These are phyloP conservation scores for Escovopsis sp. DNA, from an alignment of 2,329 filamentous ascomycete genomes.

Conservation along the genomic window DNA sequence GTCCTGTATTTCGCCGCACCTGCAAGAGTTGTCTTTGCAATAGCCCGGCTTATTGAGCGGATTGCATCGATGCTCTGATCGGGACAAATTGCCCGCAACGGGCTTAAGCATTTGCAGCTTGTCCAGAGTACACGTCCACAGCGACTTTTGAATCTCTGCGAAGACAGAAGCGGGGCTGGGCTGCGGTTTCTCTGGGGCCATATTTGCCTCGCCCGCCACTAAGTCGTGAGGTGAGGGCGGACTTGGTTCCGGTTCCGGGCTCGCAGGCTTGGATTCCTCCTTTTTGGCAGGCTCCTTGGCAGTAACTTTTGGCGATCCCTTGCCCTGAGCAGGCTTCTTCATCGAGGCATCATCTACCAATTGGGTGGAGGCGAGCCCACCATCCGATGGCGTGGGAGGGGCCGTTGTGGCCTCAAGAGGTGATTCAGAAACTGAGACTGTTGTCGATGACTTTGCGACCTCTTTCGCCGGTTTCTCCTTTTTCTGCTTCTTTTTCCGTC, in stretches of 20 bases:
- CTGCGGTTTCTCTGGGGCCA: constrained; percentile 16
- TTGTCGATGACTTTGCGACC: constrained; percentile 5
- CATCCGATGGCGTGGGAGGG: no score
- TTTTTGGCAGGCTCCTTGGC: constrained; percentile 12
- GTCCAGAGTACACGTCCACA: constrained; percentile 20
- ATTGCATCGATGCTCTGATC: constrained; percentile 13
- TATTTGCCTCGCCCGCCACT: constrained; percentile 7
- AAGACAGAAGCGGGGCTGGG: constrained; percentile 21
- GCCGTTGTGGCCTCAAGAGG: no score
- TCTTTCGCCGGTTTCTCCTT: constrained; percentile 42
- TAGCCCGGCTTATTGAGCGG: constrained; percentile 13
- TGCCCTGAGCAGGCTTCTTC: constrained; percentile 16
- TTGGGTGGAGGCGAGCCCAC: no score
- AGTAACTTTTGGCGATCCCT: constrained; percentile 18
- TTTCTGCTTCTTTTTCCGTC: constrained; percentile 75
- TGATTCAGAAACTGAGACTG: background rate
- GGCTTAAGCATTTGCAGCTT: constrained; percentile 24
- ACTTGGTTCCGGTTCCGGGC: constrained; percentile 3
- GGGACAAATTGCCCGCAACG: constrained; percentile 16
- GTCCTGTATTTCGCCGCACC: constrained; percentile 25
- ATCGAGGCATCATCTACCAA: constrained; percentile 4
- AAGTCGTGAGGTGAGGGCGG: constrained; percentile 9
- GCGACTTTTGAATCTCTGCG: constrained; percentile 18
- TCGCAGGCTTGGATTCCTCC: constrained; percentile 1
- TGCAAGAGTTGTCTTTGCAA: constrained; percentile 24